Percentiles rank a stretch among this genome's conserved stretches.
phyloP scores from a whole-genome alignment of 768 basidiomycete genomes.

The Ramaria sp. region DNA sequence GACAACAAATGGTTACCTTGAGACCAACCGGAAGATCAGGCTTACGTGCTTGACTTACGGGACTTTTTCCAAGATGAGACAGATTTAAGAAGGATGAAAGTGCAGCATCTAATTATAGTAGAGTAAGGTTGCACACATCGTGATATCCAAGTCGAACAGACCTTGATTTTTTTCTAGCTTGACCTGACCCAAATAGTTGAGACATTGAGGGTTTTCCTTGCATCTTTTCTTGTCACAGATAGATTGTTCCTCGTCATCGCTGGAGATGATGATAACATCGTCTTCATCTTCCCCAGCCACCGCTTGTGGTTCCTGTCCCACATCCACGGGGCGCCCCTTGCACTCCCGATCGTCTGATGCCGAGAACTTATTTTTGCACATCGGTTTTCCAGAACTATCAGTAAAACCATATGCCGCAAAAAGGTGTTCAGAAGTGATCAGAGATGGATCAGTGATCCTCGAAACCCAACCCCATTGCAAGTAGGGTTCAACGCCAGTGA shows the following conservation, averaged over 20 bases:
- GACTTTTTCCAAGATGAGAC: constrained; percentile 44
- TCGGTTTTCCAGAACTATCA: constrained; percentile 32
- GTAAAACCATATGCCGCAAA: constrained; percentile 61
- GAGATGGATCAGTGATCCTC: constrained; percentile 40
- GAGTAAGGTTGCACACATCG: constrained; percentile 6
- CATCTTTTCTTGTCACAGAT: constrained; percentile 55
- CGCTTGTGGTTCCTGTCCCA: constrained; percentile 5
- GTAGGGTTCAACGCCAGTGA: constrained; percentile 27
- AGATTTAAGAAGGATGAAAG: constrained; percentile 40
- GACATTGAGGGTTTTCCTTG: constrained; percentile 69
- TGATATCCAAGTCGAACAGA: constrained; percentile 19
- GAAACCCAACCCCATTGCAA: constrained; percentile 78
- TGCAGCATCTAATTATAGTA: constrained; percentile 32
- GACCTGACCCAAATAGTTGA: constrained; percentile 81
- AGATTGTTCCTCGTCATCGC: constrained; percentile 45
- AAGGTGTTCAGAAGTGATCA: constrained; percentile 60
- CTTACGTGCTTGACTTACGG: constrained; percentile 37
- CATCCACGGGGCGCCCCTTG: constrained; percentile 9
- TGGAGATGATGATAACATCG: constrained; percentile 58
- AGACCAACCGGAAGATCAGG: constrained; percentile 61
- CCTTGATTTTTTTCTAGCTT: constrained; percentile 73
- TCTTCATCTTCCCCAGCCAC: constrained; percentile 32
- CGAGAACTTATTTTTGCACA: constrained; percentile 50
- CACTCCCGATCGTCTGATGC: constrained; percentile 12
- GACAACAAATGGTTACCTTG: constrained; percentile 35